A percentile compares a stretch with the other conserved stretches of the same genome.
Conservation (phyloP, 148 eudicot genomes). For the Camellia sinensis region DNA sequence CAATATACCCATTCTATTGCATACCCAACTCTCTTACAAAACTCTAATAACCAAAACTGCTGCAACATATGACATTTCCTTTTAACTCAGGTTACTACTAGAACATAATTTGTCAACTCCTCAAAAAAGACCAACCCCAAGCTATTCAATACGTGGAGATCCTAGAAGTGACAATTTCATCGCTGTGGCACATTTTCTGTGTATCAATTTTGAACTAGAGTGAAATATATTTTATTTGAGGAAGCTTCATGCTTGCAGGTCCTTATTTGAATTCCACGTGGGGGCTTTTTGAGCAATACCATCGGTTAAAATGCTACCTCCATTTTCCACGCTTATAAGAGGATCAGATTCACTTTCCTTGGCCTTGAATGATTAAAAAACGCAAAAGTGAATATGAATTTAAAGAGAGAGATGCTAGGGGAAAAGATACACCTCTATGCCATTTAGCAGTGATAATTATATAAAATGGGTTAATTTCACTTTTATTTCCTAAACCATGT, state of each 20-base stretch:
- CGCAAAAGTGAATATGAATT: too few species aligned
- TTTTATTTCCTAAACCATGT: too few species aligned
- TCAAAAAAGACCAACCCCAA: slow-evolving; percentile 11
- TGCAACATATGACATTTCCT: background rate
- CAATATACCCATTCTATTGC: background rate
- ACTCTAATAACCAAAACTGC: slow-evolving; percentile 19
- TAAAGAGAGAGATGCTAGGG: too few species aligned
- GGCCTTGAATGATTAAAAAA: slow-evolving; percentile 32
- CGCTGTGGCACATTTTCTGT: slow-evolving; percentile 9
- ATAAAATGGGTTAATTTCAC: too few species aligned
- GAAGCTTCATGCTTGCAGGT: slow-evolving; percentile 47
- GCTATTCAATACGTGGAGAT: slow-evolving; percentile 22
- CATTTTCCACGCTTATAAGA: slow-evolving; percentile 59
- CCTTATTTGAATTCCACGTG: slow-evolving; percentile 58
- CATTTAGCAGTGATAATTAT: background rate
- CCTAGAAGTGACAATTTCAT: slow-evolving; percentile 32
- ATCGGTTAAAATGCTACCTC: slow-evolving; percentile 35
- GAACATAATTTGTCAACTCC: slow-evolving; percentile 9
- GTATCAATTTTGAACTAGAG: background rate
- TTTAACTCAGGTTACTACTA: slow-evolving; percentile 8
- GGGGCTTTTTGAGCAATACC: slow-evolving; percentile 37
- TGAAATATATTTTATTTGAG: background rate
- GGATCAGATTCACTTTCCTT: slow-evolving; percentile 79
- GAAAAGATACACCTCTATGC: too few species aligned
- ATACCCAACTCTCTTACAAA: slow-evolving; percentile 5